Evolutionary conservation across 2,329 filamentous ascomycete genomes (phyloP), one percentile per base, ranked within the genome.

Genomic region (Orbilia javanica): DNA sequence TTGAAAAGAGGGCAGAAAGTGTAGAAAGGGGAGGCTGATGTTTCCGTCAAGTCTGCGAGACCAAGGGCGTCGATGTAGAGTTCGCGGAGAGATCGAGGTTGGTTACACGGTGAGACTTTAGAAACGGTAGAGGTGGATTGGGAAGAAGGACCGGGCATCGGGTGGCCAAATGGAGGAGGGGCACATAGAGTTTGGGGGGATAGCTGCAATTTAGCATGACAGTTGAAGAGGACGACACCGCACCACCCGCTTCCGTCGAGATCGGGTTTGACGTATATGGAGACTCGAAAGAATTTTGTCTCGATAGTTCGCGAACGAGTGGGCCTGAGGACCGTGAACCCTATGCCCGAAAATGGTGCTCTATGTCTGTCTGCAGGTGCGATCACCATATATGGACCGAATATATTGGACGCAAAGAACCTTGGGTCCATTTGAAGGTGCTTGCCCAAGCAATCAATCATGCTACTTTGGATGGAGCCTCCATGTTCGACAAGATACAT

Each of bases 151-250:
- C 34, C 79, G 65, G 42, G 80, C 13, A 74, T 74, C 1, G 48
- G 55, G 20, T 69, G 67, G 7, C 79, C 74, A 66, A 82, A 82
- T 18, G 63, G 64, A 42, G 81, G 81, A 15, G 80, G 81, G 36
- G 80, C 70, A 18, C 67, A 77, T 11, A 82, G 73, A 13, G 80
- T 79, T 48, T 79, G 77, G n/a, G 79, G 55, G 18, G 79, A 81
- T 0, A 81, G 34, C n/a, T 77, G 75, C 29, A 81, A 46, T 50
- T 79, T 80, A 0, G 80, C 80, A 31, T 79, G 79, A 1, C 79
- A 80, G 60, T 79, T 79, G 42, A 82, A 82, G n/a, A 82, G 73
- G 42, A 82, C 62, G 1, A 81, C 36, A 79, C 81, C 81, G 36
- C 80, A 81, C 81, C 81, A 82, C 31, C 81, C 81, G n/a, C 65